These are phyloP conservation scores for Globisporangium nodosum DNA, from an alignment of 352 stramenopile species.

Conservation along the genomic window DNA sequence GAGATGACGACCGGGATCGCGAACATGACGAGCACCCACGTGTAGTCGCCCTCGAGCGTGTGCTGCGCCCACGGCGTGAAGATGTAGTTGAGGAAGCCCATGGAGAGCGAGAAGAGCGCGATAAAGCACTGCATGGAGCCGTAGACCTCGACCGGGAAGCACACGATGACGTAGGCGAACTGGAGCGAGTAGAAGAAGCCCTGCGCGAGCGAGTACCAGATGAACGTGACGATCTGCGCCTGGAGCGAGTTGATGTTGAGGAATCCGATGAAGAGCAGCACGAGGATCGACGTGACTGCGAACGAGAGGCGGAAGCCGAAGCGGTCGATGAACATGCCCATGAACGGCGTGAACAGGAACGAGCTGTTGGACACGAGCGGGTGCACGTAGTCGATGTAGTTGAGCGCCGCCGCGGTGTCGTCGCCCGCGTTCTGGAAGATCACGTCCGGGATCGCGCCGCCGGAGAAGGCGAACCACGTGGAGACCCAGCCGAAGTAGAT, in stretches of 20 bases:
- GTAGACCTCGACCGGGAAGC: constrained; percentile 29
- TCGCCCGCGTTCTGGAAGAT: constrained; percentile 15
- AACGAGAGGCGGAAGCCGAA: constrained; percentile 21
- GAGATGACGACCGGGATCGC: constrained; percentile 21
- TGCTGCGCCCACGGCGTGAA: constrained; percentile 32
- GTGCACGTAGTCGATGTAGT: constrained; percentile 26
- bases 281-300: constrained; percentile 11
- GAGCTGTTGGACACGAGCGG: constrained; percentile 21
- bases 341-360: constrained; percentile 23
- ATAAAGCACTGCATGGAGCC: constrained; percentile 31
- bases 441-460: constrained; percentile 23
- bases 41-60: constrained; percentile 25
- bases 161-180: constrained; percentile 32
- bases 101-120: constrained; percentile 23
- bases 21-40: constrained; percentile 28
- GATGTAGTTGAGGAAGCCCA: constrained; percentile 30
- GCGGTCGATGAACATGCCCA: constrained; percentile 20
- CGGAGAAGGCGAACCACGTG: constrained; percentile 22
- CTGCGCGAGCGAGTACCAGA: constrained; percentile 22
- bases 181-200: constrained; percentile 26
- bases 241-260: constrained; percentile 21
- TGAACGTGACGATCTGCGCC: constrained; percentile 20
- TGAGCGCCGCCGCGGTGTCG: constrained; percentile 5
- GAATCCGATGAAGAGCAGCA: constrained; percentile 21
- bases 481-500: constrained; percentile 30